Base-by-base conservation (phyloP, 1,284 basidiomycete genomes). In the Ustilago curta region DNA sequence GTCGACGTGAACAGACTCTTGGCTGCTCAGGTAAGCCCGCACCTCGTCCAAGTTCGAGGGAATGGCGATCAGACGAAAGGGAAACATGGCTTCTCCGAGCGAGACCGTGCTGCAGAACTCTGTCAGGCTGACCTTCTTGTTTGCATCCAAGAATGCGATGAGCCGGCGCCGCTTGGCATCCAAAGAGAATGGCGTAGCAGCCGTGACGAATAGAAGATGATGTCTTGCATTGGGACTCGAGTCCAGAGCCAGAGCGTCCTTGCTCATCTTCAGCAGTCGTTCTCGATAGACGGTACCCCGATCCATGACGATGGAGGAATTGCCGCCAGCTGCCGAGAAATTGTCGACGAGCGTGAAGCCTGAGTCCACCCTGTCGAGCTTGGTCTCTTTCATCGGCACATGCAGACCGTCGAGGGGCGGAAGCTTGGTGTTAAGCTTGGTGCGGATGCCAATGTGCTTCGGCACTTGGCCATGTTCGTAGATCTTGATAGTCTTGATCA, bases 311-410 rank as follows among this genome's bases (percentile, higher is more conserved):
- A 78, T 64, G 25, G 61, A 67, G 29, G 69, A 64, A 31, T 78
- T 78, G n/a, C 73, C 76, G 5, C 71, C 76, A 0, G 76, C 76
- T 25, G 76, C 76, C 14, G 66, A 67, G 12, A 78, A 78, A 56
- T 78, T 78, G 63, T 68, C 65, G 35, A 78, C 76, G 29, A 71
- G 68, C 44, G 67, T 61, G 19, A 57, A 69, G 9, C 59, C 49
- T 4, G 48, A n/a, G 9, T 59, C 39, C 25, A 60, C 31, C 14
- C 58, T 53, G 45, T 39, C 61, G n/a, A 65, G 59, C 42, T 53
- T 58, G 12, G 50, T 62, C 21, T 56, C 63, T 27, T 64, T 32
- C 44, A 70, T 1, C 2, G 65, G 71, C 4, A 77, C 59, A 19
- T 66, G 59, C 37, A 77, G 40, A 6, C 76, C 76, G 12, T 59